Evolutionary conservation across 805 yeast genomes (phyloP), one percentile per base, ranked within the genome.

Genomic region (Metschnikowia matae): DNA sequence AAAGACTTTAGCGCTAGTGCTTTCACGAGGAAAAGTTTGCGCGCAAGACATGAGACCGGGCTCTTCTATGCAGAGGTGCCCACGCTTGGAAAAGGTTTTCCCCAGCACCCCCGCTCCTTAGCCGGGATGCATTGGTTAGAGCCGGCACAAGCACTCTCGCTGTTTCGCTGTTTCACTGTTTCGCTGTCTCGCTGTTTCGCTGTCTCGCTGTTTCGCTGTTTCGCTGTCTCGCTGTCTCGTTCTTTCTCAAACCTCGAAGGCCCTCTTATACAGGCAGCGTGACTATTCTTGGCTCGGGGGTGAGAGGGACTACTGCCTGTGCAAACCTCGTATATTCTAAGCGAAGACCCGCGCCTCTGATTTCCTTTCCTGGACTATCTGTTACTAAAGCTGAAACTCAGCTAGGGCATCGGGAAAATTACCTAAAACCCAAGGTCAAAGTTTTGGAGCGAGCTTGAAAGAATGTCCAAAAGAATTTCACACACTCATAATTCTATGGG

Each of bases 11-110:
- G 36, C 44, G 36, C 23, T 14, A 2, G 33, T 41, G 44, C 44
- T 41, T 41, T 41, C 44, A 31, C 44, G 44, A 41, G 36, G 13
- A 31, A 41, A 21, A 6, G 15, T 41, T 31, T n/a, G 44, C 36
- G 35, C 21, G 5, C 17, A 6, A 6, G 15, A 23, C 31, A 10
- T 8, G 26, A 20, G 40, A 2, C 40, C 15, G 2, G 8, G 15
- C 35, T 6, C 26, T 20, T 38, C 21, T 41, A 23, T 41, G 44
- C 44, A 29, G 44, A 10, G 11, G 26, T 15, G 4, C 23, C 29
- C 44, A 31, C 20, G 31, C 32, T 18, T 23, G 42, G 42, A 39
- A 39, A 23, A 10, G 17, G 15, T 32, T 18, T 18, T 39, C 13
- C 42, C 14, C 32, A 23, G 10, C 18, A 7, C 42, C 11, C 10